phyloP scores from a whole-genome alignment of 495 filamentous ascomycete genomes.

The Penicillium crystallinum region DNA sequence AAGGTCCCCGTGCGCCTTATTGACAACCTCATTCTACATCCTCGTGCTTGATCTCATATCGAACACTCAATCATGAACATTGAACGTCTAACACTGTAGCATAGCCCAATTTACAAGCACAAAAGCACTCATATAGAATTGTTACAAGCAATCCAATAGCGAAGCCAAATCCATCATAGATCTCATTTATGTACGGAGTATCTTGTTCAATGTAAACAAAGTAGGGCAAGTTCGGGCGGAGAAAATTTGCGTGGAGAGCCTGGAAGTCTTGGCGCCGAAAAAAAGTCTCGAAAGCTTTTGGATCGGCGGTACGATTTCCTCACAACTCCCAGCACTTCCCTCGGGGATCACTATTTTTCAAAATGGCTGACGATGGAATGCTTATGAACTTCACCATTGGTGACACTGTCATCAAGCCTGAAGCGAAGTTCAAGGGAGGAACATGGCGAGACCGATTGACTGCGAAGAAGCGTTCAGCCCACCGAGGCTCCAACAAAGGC shows the following conservation, averaged over 20 bases:
- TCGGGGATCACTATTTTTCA: conserved; percentile 7
- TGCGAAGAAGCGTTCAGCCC: conserved; percentile 66
- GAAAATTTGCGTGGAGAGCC: conserved; percentile 29
- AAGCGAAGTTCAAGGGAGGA: conserved; percentile 76
- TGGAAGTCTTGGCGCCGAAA: conserved; percentile 23
- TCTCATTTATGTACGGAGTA: too few species aligned
- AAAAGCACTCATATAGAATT: neutral
- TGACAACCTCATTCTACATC: conserved; percentile 80
- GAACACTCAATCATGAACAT: neutral
- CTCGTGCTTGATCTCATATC: conserved; percentile 19
- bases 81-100: neutral
- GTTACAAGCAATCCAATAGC: neutral
- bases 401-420: conserved; percentile 54
- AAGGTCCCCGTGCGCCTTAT: conserved; percentile 78
- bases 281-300: conserved; percentile 25
- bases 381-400: conserved; percentile 83
- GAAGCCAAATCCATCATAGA: conserved; percentile 3
- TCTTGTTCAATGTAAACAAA: conserved; percentile 25
- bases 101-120: neutral
- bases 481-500: conserved; percentile 34
- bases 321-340: neutral
- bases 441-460: conserved; percentile 82
- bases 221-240: conserved; percentile 33
- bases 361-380: conserved; percentile 93
- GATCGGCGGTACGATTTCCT: conserved; percentile 7